Evolutionary conservation across 805 yeast genomes (phyloP).

Genomic region (Candida arabinofermentans): DNA sequence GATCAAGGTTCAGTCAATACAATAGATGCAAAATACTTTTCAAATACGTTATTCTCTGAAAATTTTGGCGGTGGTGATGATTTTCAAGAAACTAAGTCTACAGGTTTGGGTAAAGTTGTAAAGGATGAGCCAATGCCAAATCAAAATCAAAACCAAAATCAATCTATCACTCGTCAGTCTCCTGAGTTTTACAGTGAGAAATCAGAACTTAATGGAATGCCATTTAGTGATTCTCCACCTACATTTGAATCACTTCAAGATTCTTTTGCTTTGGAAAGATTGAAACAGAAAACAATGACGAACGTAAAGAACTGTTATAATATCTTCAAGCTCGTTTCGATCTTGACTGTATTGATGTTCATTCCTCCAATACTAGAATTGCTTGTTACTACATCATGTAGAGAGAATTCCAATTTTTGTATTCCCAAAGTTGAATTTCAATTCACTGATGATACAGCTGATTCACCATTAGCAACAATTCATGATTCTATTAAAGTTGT

Average conservation of each 20-base stretch:
- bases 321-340: constrained; percentile 19
- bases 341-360: constrained; percentile 23
- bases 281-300: constrained; percentile 3
- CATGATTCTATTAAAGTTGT: constrained; percentile 41
- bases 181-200: too few species aligned
- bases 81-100: too few species aligned
- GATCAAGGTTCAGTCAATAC: too few species aligned
- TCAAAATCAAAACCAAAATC: too few species aligned
- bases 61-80: too few species aligned
- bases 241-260: background rate
- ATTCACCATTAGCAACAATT: constrained; percentile 35
- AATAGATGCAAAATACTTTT: too few species aligned
- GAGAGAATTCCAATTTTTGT: constrained; percentile 29
- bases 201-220: background rate
- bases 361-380: constrained; percentile 21
- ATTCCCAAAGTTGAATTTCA: constrained; percentile 42
- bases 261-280: background rate
- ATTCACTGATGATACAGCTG: constrained; percentile 33
- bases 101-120: too few species aligned
- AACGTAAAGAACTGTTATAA: constrained; percentile 18
- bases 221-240: background rate
- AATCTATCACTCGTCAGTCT: too few species aligned
- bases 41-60: too few species aligned
- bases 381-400: constrained; percentile 31
- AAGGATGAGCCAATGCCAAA: too few species aligned